These are phyloP conservation scores for Leishmania major DNA, from an alignment of 208 protist genomes.

Conservation along the genomic window DNA sequence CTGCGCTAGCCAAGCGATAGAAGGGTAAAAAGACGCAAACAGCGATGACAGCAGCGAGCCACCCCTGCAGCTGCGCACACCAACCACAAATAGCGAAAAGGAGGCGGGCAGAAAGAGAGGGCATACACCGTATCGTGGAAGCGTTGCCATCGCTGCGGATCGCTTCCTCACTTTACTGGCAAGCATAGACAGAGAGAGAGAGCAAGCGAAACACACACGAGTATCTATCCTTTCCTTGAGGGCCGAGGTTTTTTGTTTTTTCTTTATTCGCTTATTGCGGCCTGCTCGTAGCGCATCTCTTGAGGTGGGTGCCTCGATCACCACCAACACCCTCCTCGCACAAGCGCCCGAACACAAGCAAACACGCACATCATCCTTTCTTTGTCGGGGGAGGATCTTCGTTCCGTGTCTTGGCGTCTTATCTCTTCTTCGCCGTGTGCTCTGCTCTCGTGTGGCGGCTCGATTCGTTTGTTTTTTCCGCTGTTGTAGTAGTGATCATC, in stretches of 20 bases:
- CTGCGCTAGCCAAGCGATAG: background rate
- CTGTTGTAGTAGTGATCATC: background rate
- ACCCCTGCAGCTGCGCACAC: background rate
- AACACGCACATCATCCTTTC: background rate
- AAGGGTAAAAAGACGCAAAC: background rate
- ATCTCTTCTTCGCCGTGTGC: no score
- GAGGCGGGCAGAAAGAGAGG: background rate
- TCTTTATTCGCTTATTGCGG: background rate
- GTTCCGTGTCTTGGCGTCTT: background rate
- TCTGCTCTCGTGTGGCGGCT: background rate
- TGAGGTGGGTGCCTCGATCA: background rate
- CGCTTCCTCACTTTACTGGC: background rate
- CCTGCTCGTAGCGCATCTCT: background rate
- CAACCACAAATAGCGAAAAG: background rate
- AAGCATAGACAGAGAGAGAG: background rate
- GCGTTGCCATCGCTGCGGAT: background rate
- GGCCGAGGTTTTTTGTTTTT: background rate
- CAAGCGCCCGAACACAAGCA: background rate
- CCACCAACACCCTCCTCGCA: background rate
- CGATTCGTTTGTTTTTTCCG: background rate
- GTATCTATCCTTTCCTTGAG: background rate
- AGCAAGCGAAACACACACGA: background rate
- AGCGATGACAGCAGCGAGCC: conserved; percentile 1
- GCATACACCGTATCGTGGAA: no score
- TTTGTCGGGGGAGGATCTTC: background rate